Evolutionary conservation across 2,329 filamentous ascomycete species (phyloP).

Genomic region (Fusarium protoensiforme): DNA sequence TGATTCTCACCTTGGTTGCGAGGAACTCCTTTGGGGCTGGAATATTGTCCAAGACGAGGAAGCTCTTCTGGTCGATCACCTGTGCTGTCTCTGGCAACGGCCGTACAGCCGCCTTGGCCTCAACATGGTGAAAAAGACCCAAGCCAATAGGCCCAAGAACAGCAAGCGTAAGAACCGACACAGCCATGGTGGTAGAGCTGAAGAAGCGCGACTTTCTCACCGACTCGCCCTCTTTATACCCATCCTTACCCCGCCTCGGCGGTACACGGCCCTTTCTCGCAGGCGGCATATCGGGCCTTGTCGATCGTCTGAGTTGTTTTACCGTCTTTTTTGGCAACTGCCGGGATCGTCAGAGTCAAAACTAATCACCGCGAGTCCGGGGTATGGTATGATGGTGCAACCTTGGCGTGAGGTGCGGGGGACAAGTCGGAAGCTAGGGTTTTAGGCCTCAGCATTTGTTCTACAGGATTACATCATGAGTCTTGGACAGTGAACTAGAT

Average conservation of each 20-base stretch:
- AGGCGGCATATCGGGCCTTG: not conserved
- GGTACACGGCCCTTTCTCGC: not conserved
- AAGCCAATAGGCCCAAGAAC: not conserved
- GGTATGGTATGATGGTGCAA: not conserved
- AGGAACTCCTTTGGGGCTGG: slow-evolving; percentile 26
- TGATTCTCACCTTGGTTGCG: slow-evolving; percentile 22
- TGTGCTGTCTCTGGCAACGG: slow-evolving; percentile 29
- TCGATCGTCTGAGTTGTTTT: not conserved
- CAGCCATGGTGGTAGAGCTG: not conserved
- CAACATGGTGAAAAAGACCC: not conserved
- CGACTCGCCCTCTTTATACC: not conserved
- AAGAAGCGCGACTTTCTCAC: not conserved
- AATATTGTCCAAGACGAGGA: slow-evolving; percentile 34
- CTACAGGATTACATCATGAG: not conserved
- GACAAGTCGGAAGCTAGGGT: not conserved
- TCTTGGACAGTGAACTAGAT: not conserved
- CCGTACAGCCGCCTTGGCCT: not conserved
- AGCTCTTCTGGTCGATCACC: slow-evolving; percentile 37
- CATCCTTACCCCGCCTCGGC: slow-evolving; percentile 1
- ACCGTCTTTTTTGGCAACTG: not conserved
- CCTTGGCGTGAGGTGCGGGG: not conserved
- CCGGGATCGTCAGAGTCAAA: not conserved
- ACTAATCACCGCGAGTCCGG: not conserved
- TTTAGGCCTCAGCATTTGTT: not conserved
- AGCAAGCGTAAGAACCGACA: slow-evolving; percentile 2